Evolutionary conservation across 2,329 filamentous ascomycete genomes (phyloP).

Genomic region (Aulographum hederae): DNA sequence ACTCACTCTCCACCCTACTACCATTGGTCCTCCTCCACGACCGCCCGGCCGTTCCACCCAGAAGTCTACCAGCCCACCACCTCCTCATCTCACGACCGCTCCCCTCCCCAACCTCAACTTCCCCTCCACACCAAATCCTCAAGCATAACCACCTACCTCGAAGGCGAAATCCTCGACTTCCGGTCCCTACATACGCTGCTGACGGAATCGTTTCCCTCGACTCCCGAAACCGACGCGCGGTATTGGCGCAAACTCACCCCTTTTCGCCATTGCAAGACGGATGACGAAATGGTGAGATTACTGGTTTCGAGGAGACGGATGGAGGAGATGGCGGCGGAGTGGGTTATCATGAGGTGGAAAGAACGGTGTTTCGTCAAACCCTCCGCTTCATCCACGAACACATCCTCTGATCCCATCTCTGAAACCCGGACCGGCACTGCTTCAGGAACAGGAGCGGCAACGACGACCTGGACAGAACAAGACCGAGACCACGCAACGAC

Average conservation of each 20-base stretch:
- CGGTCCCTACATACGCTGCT: constrained; percentile 30
- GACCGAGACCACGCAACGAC: no score
- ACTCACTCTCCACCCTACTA: no score
- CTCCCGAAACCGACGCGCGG: constrained; percentile 23
- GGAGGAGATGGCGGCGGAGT: constrained; percentile 23
- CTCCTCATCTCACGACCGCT: constrained; percentile 1
- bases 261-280: constrained; percentile 13
- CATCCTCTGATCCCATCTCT: neutral
- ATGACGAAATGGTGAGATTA: constrained; percentile 23
- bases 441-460: neutral
- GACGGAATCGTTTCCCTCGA: constrained; percentile 28
- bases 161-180: constrained; percentile 51
- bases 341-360: constrained; percentile 39
- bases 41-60: constrained; percentile 3
- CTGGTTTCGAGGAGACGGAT: constrained; percentile 21
- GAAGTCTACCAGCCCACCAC: neutral
- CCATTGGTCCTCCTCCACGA: no score
- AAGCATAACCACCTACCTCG: constrained; percentile 45
- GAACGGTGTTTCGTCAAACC: constrained; percentile 27
- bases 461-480: constrained; percentile 7
- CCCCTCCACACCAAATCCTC: constrained; percentile 15
- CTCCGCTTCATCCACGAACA: neutral
- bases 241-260: constrained; percentile 31
- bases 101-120: no score
- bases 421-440: neutral